phyloP scores from a whole-genome alignment of 2,329 filamentous ascomycete species.

The Colletotrichum eremochloae region DNA sequence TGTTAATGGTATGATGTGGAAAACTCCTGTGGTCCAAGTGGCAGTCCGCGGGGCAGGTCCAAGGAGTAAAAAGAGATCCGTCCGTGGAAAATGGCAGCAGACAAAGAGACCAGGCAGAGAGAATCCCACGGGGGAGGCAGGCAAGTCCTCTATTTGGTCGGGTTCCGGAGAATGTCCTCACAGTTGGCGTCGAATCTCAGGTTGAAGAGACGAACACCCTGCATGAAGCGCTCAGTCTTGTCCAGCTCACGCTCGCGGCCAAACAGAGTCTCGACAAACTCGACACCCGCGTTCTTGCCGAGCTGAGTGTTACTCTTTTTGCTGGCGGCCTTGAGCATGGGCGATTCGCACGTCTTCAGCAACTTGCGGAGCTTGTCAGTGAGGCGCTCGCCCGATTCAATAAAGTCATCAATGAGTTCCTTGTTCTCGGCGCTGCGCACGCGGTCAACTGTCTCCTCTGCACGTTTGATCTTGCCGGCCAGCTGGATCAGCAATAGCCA shows the following conservation, averaged over 20 bases:
- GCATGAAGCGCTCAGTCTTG: conserved; percentile 94
- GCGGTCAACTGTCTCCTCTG: conserved; percentile 80
- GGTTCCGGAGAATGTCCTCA: conserved; percentile 82
- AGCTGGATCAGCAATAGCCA: conserved; percentile 96
- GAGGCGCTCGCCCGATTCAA: conserved; percentile 88
- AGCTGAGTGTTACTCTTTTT: conserved; percentile 82
- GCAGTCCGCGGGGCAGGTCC: conserved; percentile 27
- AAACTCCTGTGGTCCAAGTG: conserved; percentile 12
- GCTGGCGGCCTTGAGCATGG: conserved; percentile 87
- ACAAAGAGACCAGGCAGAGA: conserved; percentile 41
- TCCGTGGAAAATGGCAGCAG: conserved; percentile 7
- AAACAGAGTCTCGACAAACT: conserved; percentile 97
- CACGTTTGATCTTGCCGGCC: conserved; percentile 92
- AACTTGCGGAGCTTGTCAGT: conserved; percentile 88
- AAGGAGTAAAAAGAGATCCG: not conserved
- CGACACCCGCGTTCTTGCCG: conserved; percentile 91
- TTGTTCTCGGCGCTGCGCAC: conserved; percentile 80
- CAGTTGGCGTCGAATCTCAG: conserved; percentile 97
- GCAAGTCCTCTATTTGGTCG: conserved; percentile 61
- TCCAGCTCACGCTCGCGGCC: conserved; percentile 90
- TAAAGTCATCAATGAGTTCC: conserved; percentile 90
- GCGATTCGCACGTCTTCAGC: conserved; percentile 91
- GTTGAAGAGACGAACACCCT: conserved; percentile 87
- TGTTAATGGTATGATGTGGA: not conserved
- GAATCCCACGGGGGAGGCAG: not conserved